A percentile compares a stretch with the other conserved stretches of the same genome.
phyloP scores from a whole-genome alignment of 768 basidiomycete genomes.

The Rubroboletus pulcherrimus region DNA sequence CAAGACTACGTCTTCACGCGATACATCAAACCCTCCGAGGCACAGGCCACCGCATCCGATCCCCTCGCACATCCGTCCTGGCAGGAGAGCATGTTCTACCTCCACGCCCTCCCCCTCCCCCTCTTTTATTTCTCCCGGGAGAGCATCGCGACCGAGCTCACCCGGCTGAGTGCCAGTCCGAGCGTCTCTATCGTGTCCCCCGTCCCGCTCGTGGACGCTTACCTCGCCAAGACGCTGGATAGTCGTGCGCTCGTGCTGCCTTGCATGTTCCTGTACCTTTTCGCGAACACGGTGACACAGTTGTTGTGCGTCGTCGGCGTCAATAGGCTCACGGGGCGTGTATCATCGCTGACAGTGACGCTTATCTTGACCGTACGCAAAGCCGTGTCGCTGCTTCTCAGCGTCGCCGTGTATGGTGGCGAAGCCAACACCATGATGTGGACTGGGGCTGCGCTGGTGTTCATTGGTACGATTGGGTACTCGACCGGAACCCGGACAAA shows the following conservation, averaged over 20 bases:
- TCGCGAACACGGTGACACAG: slow-evolving; percentile 79
- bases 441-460: slow-evolving; percentile 63
- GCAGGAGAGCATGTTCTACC: slow-evolving; percentile 92
- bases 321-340: slow-evolving; percentile 75
- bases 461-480: slow-evolving; percentile 70
- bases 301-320: slow-evolving; percentile 85
- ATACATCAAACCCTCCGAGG: slow-evolving; percentile 37
- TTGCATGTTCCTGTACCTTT: slow-evolving; percentile 55
- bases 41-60: slow-evolving; percentile 15
- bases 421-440: slow-evolving; percentile 50
- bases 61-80: slow-evolving; percentile 43
- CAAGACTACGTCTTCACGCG: slow-evolving; percentile 74
- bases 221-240: not conserved
- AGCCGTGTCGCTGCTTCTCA: slow-evolving; percentile 71
- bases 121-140: slow-evolving; percentile 63
- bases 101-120: slow-evolving; percentile 76
- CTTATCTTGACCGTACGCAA: slow-evolving; percentile 80
- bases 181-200: slow-evolving; percentile 8
- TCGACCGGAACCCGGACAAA: slow-evolving; percentile 31
- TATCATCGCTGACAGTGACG: slow-evolving; percentile 72
- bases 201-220: slow-evolving; percentile 2
- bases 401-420: slow-evolving; percentile 50
- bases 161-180: slow-evolving; percentile 10
- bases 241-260: slow-evolving; percentile 44
- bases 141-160: slow-evolving; percentile 39